Conservation (phyloP, 2,329 filamentous ascomycete species). For the Westerdykella aurantiaca region DNA sequence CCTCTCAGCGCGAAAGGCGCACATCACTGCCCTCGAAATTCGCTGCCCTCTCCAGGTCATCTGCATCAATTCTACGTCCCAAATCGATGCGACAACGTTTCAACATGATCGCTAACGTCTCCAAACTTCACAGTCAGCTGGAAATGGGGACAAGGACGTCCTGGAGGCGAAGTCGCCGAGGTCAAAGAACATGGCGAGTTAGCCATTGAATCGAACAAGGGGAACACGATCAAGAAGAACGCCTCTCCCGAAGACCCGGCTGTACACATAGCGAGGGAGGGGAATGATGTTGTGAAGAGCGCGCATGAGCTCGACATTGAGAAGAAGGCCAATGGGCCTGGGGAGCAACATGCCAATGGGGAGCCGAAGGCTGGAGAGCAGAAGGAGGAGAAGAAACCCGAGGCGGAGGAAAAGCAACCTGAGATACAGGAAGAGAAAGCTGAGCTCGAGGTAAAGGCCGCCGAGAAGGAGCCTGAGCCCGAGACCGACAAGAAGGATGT, state of each 20-base stretch:
- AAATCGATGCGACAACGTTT: too few species aligned
- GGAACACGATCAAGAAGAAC: constrained; percentile 61
- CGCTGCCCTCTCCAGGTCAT: too few species aligned
- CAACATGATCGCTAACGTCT: too few species aligned
- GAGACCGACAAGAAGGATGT: constrained; percentile 36
- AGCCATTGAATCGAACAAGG: constrained; percentile 55
- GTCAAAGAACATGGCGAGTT: constrained; percentile 56
- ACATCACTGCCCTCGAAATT: too few species aligned
- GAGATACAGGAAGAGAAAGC: constrained; percentile 21
- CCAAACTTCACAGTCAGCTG: constrained; percentile 50
- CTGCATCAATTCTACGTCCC: too few species aligned
- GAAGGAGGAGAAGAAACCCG: constrained; percentile 24
- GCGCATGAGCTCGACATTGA: constrained; percentile 57
- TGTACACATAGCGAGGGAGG: constrained; percentile 53
- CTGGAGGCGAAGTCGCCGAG: constrained; percentile 52
- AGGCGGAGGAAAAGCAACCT: constrained; percentile 26
- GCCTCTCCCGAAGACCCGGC: constrained; percentile 57
- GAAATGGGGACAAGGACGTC: constrained; percentile 54
- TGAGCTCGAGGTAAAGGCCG: constrained; percentile 14
- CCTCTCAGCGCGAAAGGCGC: too few species aligned
- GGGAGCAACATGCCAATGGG: constrained; percentile 32
- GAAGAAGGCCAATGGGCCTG: constrained; percentile 35
- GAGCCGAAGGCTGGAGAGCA: constrained; percentile 20
- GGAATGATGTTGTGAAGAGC: constrained; percentile 61
- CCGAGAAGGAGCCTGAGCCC: constrained; percentile 16